Base-by-base conservation (phyloP, 768 basidiomycete species). In the Trametes sanguinea region DNA sequence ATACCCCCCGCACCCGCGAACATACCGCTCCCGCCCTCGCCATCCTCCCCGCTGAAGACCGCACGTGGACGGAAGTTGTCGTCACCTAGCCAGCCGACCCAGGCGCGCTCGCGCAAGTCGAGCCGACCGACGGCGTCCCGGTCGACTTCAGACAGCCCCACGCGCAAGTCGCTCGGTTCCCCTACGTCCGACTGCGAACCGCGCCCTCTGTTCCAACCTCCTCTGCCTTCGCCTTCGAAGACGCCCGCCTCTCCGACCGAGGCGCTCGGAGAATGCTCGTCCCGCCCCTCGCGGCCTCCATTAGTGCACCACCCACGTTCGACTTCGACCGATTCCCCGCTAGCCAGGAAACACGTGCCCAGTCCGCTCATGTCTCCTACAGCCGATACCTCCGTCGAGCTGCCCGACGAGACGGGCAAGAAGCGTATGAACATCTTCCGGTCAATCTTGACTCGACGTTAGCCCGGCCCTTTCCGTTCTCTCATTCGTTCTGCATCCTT, bases 101-200 rank as follows among this genome's bases (percentile, higher is more conserved):
- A 51, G 2, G 7, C 43, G 13, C 35, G 35, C 11, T 37, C 35
- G 6, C 64, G 56, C 33, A 61, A 56, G 42, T 54, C 60, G 33
- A 51, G 50, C 14, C 64, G 67, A 5, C 67, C 70, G 22, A 78
- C 83, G 6, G 83, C 83, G 10, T 80, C 83, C 7, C 81, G 80
- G 42, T 79, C 79, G 29, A 69, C 73, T 3, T 68, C 75, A 9
- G 76, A 56, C 2, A 29, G 51, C 37, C 53, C 52, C 5, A n/a
- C 52, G 3, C 51, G 63, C 13, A 45, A 27, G 48, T 64, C 58
- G 11, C 10, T 59, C 22, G 10, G 58, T 32, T 52, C 51, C 2
- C 42, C 46, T 30, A 53, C 32, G 13, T 10, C 35, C 16, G 57
- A 11, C 8, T 39, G 35, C 6, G 62, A 64, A 37, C 61, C 66